phyloP scores from a whole-genome alignment of 768 basidiomycete species.

The Termitomyces sp. region DNA sequence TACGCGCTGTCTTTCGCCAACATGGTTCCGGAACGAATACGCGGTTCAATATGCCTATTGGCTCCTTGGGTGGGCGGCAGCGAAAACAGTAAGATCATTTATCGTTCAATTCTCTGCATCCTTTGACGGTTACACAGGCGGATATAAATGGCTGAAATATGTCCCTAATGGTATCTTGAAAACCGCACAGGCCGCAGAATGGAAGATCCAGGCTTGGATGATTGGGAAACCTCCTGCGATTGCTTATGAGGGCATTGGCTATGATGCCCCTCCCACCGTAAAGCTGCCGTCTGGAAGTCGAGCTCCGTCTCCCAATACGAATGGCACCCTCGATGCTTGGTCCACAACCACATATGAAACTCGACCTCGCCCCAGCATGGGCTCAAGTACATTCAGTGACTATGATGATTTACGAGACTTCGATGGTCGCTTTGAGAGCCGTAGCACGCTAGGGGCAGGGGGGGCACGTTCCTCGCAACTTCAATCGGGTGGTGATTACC shows the following conservation, averaged over 20 bases:
- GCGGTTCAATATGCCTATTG: conserved; percentile 82
- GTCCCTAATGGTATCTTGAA: conserved; percentile 90
- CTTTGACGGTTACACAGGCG: conserved; percentile 38
- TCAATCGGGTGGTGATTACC: conserved; percentile 30
- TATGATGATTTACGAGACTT: conserved; percentile 88
- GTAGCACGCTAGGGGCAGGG: conserved; percentile 63
- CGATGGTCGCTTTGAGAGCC: conserved; percentile 81
- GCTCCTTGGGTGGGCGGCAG: conserved; percentile 96
- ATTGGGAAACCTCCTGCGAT: conserved; percentile 91
- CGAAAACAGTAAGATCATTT: conserved; percentile 67
- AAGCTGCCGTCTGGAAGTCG: conserved; percentile 18
- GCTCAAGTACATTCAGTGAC: conserved; percentile 73
- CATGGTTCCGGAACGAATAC: conserved; percentile 67
- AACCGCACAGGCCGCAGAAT: conserved; percentile 95
- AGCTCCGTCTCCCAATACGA: conserved; percentile 25
- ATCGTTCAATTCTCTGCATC: conserved; percentile 1
- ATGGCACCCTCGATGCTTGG: conserved; percentile 25
- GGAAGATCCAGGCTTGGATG: conserved; percentile 97
- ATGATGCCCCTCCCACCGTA: conserved; percentile 42
- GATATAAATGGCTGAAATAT: conserved; percentile 96
- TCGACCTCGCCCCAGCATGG: conserved; percentile 64
- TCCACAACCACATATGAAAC: conserved; percentile 33
- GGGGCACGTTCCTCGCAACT: conserved; percentile 17
- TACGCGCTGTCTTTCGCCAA: conserved; percentile 90
- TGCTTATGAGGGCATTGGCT: conserved; percentile 84